Conservation (phyloP, 2,329 filamentous ascomycete genomes). For the Ascochyta lentis region DNA sequence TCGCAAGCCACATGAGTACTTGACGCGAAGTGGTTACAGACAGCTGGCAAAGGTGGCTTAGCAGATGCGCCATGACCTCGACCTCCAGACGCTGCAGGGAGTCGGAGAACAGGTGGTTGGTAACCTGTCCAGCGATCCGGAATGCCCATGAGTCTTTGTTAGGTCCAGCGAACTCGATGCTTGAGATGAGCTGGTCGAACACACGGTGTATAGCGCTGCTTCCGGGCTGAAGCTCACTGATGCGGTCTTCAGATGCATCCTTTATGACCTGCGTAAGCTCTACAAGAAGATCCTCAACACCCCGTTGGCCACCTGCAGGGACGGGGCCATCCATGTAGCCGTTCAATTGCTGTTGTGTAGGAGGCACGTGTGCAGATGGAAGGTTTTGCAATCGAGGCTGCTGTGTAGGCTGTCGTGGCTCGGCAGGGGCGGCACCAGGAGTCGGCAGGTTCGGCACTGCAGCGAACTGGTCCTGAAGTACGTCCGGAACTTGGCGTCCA, state of each 20-base stretch:
- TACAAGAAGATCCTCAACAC: conserved; percentile 61
- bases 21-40: conserved; percentile 64
- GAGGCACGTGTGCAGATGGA: conserved; percentile 42
- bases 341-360: conserved; percentile 61
- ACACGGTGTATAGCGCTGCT: conserved; percentile 63
- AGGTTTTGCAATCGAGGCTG: conserved; percentile 51
- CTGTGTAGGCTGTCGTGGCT: conserved; percentile 64
- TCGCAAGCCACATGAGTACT: conserved; percentile 58
- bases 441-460: conserved; percentile 67
- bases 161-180: conserved; percentile 59
- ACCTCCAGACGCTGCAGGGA: conserved; percentile 63
- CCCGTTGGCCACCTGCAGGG: conserved; percentile 51
- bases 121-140: conserved; percentile 63
- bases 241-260: conserved; percentile 63
- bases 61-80: conserved; percentile 67
- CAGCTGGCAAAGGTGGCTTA: conserved; percentile 67
- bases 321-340: conserved; percentile 61
- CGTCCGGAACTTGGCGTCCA: conserved; percentile 66
- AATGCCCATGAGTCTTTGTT: conserved; percentile 64
- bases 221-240: conserved; percentile 61
- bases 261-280: conserved; percentile 64
- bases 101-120: conserved; percentile 63
- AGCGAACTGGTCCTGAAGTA: conserved; percentile 67
- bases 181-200: conserved; percentile 63
- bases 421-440: conserved; percentile 66